Conservation (phyloP, 805 yeast genomes). For the Candida insectorum region DNA sequence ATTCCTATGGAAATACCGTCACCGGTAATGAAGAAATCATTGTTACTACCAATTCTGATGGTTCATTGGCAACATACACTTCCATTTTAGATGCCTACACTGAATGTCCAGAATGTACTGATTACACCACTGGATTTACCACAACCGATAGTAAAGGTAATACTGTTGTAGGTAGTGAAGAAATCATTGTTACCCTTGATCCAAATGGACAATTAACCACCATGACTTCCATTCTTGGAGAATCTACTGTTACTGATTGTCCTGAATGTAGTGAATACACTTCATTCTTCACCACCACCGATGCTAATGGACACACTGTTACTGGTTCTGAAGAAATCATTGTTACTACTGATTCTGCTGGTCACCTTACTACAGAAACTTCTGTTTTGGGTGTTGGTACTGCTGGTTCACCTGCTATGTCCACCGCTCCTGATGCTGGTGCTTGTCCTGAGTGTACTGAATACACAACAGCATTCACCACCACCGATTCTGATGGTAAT, state of each 20-base stretch:
- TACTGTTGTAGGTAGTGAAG: slow-evolving; percentile 12
- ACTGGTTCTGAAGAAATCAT: slow-evolving; percentile 14
- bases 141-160: slow-evolving; percentile 13
- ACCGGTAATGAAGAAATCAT: slow-evolving; percentile 13
- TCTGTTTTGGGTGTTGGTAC: too few species aligned
- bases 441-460: slow-evolving; percentile 14
- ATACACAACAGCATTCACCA: slow-evolving; percentile 13
- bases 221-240: slow-evolving; percentile 1
- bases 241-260: slow-evolving; percentile 6
- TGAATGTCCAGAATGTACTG: slow-evolving; percentile 13
- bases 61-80: slow-evolving; percentile 7
- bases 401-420: not conserved
- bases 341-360: slow-evolving; percentile 14
- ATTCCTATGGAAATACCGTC: slow-evolving; percentile 10
- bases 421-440: slow-evolving; percentile 6
- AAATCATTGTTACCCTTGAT: slow-evolving; percentile 14
- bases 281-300: slow-evolving; percentile 12
- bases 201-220: slow-evolving; percentile 10
- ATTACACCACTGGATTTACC: slow-evolving; percentile 12
- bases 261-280: slow-evolving; percentile 15
- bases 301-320: slow-evolving; percentile 10
- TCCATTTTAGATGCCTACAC: slow-evolving; percentile 1
- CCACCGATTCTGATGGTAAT: slow-evolving; percentile 12
- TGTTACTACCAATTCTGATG: slow-evolving; percentile 14
- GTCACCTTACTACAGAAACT: slow-evolving; percentile 6